phyloP scores from a whole-genome alignment of 371 early-diverging fungal species.

The Mortierella sp. region DNA sequence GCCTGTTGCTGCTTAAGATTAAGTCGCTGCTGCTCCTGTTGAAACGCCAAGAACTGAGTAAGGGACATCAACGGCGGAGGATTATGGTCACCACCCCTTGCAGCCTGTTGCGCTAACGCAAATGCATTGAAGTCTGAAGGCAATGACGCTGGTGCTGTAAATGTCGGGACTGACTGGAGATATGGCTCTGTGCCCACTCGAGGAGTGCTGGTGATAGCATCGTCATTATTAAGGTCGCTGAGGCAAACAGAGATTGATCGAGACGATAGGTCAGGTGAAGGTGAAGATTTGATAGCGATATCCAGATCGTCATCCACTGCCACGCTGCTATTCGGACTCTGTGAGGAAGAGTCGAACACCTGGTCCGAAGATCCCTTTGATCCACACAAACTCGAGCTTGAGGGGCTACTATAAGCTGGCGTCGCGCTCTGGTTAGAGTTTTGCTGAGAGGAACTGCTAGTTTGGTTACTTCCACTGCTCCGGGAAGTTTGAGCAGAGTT shows the following conservation, averaged over 20 bases:
- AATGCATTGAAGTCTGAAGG: slow-evolving; percentile 50
- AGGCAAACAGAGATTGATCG: slow-evolving; percentile 17
- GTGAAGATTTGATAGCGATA: slow-evolving; percentile 39
- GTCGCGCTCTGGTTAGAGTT: background rate
- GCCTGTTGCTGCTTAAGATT: slow-evolving; percentile 28
- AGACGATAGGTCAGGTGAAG: slow-evolving; percentile 36
- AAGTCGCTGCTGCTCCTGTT: slow-evolving; percentile 33
- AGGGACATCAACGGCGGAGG: slow-evolving; percentile 35
- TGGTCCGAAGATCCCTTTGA: background rate
- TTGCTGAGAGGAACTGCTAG: background rate
- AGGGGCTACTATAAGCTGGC: background rate
- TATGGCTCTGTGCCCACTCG: slow-evolving; percentile 10
- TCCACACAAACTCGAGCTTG: background rate
- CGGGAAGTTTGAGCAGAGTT: slow-evolving; percentile 5
- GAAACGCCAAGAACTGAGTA: slow-evolving; percentile 38
- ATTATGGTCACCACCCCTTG: slow-evolving; percentile 9
- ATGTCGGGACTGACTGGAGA: slow-evolving; percentile 41
- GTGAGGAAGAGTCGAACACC: background rate
- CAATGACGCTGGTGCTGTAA: slow-evolving; percentile 41
- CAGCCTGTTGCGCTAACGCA: slow-evolving; percentile 43
- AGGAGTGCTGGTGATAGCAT: background rate
- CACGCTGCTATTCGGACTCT: slow-evolving; percentile 15
- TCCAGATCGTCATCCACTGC: slow-evolving; percentile 40
- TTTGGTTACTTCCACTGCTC: background rate
- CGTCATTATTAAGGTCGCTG: background rate